These are phyloP conservation scores for Dactylellina drechsleri DNA, from an alignment of 2,329 filamentous ascomycete genomes.

Conservation along the genomic window DNA sequence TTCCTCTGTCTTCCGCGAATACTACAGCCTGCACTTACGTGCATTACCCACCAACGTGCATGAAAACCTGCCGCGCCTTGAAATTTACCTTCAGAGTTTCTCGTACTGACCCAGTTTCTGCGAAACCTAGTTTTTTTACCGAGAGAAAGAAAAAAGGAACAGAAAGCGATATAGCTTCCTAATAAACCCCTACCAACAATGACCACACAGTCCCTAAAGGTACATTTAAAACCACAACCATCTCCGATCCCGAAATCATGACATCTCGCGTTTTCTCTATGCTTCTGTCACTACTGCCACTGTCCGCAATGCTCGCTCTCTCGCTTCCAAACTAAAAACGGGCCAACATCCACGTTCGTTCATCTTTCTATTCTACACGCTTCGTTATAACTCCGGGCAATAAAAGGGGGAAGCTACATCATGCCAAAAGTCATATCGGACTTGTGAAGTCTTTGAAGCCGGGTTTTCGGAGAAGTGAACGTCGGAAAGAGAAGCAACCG, in stretches of 20 bases:
- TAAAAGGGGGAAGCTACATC: constrained; percentile 18
- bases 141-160: constrained; percentile 1
- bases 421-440: constrained; percentile 41
- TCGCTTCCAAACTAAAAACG: constrained; percentile 4
- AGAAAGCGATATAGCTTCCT: constrained; percentile 29
- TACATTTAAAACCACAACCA: constrained; percentile 30
- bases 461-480: constrained; percentile 33
- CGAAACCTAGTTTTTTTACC: constrained; percentile 32
- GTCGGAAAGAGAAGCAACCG: neutral
- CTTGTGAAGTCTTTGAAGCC: constrained; percentile 46
- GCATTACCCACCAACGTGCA: constrained; percentile 5
- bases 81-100: constrained; percentile 15
- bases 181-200: constrained; percentile 44
- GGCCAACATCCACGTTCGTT: neutral
- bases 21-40: constrained; percentile 4
- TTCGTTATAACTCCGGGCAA: constrained; percentile 1
- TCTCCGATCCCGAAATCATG: constrained; percentile 35
- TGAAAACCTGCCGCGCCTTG: constrained; percentile 11
- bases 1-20: neutral
- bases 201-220: constrained; percentile 53
- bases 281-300: constrained; percentile 10
- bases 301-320: constrained; percentile 11
- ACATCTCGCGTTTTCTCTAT: constrained; percentile 35
- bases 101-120: constrained; percentile 34
- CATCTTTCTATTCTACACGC: constrained; percentile 8